phyloP scores from a whole-genome alignment of 352 stramenopile genomes.

The Vaucheria bursata region DNA sequence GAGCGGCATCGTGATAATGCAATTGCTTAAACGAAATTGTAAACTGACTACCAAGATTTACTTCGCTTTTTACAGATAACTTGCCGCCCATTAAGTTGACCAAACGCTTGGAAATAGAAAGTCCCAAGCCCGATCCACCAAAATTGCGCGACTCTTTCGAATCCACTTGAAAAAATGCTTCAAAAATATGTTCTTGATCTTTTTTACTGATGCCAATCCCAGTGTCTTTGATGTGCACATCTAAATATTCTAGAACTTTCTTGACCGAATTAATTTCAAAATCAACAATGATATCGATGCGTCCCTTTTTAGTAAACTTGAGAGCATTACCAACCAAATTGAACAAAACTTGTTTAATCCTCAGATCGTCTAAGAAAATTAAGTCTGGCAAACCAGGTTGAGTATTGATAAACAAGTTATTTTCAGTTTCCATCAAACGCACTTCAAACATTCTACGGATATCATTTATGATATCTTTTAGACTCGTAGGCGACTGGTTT shows the following conservation, averaged over 20 bases:
- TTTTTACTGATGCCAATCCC: background rate
- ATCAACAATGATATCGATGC: background rate
- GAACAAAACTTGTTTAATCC: background rate
- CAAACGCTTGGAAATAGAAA: background rate
- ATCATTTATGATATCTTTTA: background rate
- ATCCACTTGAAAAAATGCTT: background rate
- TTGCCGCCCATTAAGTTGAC: background rate
- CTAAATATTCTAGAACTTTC: background rate
- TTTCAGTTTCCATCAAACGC: background rate
- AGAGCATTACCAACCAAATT: background rate
- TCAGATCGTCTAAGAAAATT: background rate
- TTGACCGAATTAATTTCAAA: too few relatives aligned
- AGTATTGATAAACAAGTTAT: too few relatives aligned
- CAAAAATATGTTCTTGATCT: background rate
- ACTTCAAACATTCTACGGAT: background rate
- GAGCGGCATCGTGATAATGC: too few relatives aligned
- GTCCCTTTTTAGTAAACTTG: background rate
- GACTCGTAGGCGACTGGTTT: background rate
- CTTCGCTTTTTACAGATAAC: too few relatives aligned
- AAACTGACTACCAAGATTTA: too few relatives aligned
- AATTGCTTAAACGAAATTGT: too few relatives aligned
- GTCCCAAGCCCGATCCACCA: background rate
- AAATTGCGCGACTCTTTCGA: background rate
- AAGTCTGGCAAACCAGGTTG: too few relatives aligned
- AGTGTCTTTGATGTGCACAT: background rate